Conservation (phyloP, 495 filamentous ascomycete species). For the Podospora pseudocomata region DNA sequence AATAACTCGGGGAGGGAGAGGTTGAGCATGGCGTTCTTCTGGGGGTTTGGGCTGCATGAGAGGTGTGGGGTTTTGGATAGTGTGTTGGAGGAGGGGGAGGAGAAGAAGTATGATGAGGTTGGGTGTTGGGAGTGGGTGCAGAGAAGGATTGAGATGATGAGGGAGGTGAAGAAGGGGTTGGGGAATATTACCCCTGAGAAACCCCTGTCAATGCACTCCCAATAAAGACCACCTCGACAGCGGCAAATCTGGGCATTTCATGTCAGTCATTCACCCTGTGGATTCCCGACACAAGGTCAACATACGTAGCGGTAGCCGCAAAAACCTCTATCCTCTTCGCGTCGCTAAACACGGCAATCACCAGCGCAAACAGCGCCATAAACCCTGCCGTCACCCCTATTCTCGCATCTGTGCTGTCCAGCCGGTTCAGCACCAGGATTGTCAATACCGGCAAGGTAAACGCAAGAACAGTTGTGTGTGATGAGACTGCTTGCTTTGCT, state of each 20-base stretch:
- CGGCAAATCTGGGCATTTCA: background rate
- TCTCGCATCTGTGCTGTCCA: background rate
- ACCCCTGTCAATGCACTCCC: background rate
- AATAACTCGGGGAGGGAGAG: conserved; percentile 44
- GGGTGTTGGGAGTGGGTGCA: conserved; percentile 47
- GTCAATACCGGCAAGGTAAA: background rate
- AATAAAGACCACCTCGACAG: background rate
- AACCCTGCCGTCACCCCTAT: background rate
- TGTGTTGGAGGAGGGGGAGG: conserved; percentile 49
- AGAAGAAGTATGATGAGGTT: conserved; percentile 54
- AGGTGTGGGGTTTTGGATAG: conserved; percentile 49
- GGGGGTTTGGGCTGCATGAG: conserved; percentile 48
- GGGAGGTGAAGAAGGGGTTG: conserved; percentile 1
- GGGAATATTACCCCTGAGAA: background rate
- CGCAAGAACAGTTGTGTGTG: background rate
- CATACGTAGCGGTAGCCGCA: conserved; percentile 7
- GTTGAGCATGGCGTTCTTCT: conserved; percentile 61
- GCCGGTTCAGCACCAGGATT: background rate
- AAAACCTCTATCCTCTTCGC: conserved; percentile 6
- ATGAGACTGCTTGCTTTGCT: background rate
- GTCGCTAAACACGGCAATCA: background rate
- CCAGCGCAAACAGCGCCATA: background rate
- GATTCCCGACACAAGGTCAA: background rate
- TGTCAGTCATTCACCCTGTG: background rate
- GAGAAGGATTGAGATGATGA: conserved; percentile 31